Evolutionary conservation across 1,284 basidiomycete genomes (phyloP), one percentile per base, ranked within the genome.

Genomic region (Irpex lacteus): DNA sequence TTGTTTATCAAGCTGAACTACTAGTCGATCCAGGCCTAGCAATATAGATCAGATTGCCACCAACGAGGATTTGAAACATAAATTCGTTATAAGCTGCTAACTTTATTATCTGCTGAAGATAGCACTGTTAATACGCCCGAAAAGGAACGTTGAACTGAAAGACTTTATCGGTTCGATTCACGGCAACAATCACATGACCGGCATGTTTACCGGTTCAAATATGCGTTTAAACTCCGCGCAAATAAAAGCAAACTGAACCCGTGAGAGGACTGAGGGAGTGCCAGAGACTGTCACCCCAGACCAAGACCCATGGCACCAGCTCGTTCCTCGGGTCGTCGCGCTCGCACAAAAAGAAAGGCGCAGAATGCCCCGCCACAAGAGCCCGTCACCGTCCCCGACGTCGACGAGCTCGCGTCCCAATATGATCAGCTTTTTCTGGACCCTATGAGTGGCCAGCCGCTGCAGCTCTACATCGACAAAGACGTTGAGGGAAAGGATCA

Each of bases 231-330:
- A 18, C 54, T 56, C 54, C 54, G 54, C 54, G 9, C 9, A 36
- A 56, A 32, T 26, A 34, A 6, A 56, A 26, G 2, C 21, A 36
- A 56, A 56, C 26, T 53, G 44, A 34, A 53, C 60, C n/a, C 18
- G 15, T 52, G 49, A 59, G 49, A 72, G 74, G 76, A 80, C 81
- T 77, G 77, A 76, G 73, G 76, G 75, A 75, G 76, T 77, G 72
- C 74, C 50, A 52, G 18, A n/a, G 15, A 72, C 69, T 70, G 69
- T 66, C 67, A 72, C 72, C 71, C 26, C 73, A 65, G 76, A 76
- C 76, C 80, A 80, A 86, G 87, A 89, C 88, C 88, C 88, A 89
- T 89, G 87, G 88, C 87, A 90, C 87, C 87, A 80, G 78, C 82
- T 74, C 86, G 84, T 76, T 77, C 82, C 73, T 77, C 81, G 67